A percentile compares a stretch with the other conserved stretches of the same genome.
Evolutionary conservation across 371 early-diverging fungal genomes (phyloP).

Genomic region (Chytridiales sp.): DNA sequence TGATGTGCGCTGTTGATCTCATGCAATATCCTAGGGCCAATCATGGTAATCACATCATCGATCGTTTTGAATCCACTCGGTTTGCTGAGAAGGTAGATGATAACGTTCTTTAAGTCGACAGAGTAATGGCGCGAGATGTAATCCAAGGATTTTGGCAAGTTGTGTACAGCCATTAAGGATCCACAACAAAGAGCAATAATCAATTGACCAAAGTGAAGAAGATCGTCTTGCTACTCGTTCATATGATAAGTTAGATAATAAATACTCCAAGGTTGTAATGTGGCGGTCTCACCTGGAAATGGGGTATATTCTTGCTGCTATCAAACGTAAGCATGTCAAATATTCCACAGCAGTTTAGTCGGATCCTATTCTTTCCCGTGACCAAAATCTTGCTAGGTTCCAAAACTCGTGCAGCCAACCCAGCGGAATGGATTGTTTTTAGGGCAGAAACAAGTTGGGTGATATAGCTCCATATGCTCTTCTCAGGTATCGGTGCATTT

Average conservation of each 20-base stretch:
- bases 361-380: conserved; percentile 80
- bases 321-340: conserved; percentile 81
- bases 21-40: conserved; percentile 73
- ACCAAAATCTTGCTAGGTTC: conserved; percentile 80
- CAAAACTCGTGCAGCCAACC: conserved; percentile 74
- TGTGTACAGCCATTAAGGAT: conserved; percentile 64
- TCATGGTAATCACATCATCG: conserved; percentile 81
- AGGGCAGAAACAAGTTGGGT: conserved; percentile 83
- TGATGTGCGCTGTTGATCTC: conserved; percentile 71
- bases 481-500: conserved; percentile 59
- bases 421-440: conserved; percentile 75
- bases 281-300: conserved; percentile 54
- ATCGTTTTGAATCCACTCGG: conserved; percentile 72
- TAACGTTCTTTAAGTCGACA: conserved; percentile 75
- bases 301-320: conserved; percentile 57
- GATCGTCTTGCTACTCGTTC: conserved; percentile 75
- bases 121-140: conserved; percentile 72
- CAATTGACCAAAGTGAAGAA: conserved; percentile 84
- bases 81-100: conserved; percentile 75
- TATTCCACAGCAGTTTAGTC: conserved; percentile 80
- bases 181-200: conserved; percentile 79
- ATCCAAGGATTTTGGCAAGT: conserved; percentile 72
- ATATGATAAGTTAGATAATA: neutral
- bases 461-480: conserved; percentile 82
- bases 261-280: neutral